Conservation (phyloP, 2,329 filamentous ascomycete genomes). For the Scytalidium sp. region DNA sequence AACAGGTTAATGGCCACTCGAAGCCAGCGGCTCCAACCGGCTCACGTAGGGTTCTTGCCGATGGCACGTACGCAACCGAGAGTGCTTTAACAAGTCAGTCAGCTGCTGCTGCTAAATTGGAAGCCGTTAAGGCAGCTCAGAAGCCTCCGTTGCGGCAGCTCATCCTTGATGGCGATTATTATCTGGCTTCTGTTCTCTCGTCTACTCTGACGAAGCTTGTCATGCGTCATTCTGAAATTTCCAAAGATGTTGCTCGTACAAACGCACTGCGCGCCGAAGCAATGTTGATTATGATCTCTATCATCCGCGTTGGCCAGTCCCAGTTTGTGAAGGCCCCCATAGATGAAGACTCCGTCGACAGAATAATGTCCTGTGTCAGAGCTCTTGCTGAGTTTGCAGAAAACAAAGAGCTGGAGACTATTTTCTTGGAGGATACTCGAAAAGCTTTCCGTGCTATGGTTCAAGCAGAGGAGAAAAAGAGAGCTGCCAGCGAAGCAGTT, state of each 20-base stretch:
- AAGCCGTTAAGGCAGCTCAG: slow-evolving; percentile 94
- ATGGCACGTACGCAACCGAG: slow-evolving; percentile 97
- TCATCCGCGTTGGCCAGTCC: slow-evolving; percentile 97
- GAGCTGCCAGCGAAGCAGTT: slow-evolving; percentile 87
- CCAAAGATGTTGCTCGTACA: slow-evolving; percentile 77
- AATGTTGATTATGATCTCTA: slow-evolving; percentile 99
- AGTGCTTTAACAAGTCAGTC: slow-evolving; percentile 93
- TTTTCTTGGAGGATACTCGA: slow-evolving; percentile 91
- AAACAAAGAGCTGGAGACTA: slow-evolving; percentile 85
- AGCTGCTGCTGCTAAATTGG: slow-evolving; percentile 82
- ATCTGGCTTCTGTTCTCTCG: slow-evolving; percentile 90
- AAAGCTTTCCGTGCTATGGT: slow-evolving; percentile 98
- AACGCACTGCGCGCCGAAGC: slow-evolving; percentile 94
- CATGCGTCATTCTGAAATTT: slow-evolving; percentile 95
- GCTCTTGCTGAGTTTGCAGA: slow-evolving; percentile 86
- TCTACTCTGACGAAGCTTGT: slow-evolving; percentile 96
- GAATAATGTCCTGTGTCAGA: slow-evolving; percentile 96
- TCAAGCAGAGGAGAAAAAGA: slow-evolving; percentile 95
- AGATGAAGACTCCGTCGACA: slow-evolving; percentile 96
- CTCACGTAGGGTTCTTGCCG: slow-evolving; percentile 87
- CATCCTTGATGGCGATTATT: slow-evolving; percentile 96
- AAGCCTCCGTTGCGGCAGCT: slow-evolving; percentile 94
- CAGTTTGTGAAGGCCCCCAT: slow-evolving; percentile 97
- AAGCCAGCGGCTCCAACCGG: slow-evolving; percentile 75
- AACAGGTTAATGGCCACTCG: slow-evolving; percentile 75